Evolutionary conservation across 192 early-diverging fungal species (phyloP).

Genomic region (Podila minutissima): DNA sequence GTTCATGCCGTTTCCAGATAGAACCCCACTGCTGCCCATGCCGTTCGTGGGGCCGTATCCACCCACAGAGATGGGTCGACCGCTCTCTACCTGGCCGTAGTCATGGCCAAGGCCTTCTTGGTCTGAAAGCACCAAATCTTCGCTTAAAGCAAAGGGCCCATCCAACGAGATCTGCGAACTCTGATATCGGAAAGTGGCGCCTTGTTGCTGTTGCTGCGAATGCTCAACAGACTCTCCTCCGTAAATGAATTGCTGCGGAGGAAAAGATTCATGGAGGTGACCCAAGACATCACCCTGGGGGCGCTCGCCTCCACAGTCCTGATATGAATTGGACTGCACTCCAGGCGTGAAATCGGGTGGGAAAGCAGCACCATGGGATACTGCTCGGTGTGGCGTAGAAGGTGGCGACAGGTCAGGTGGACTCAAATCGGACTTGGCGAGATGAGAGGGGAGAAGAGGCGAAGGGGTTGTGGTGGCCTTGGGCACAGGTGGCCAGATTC

Average conservation of each 20-base stretch:
- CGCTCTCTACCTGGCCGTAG: too few relatives aligned
- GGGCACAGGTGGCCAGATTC: neutral
- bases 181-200: neutral
- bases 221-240: neutral
- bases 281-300: constrained; percentile 1
- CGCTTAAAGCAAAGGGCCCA: too few relatives aligned
- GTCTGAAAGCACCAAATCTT: neutral
- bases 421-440: neutral
- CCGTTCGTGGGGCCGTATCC: neutral
- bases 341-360: constrained; percentile 31
- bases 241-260: neutral
- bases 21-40: neutral
- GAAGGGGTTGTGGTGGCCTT: neutral
- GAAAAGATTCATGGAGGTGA: neutral
- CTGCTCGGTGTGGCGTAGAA: neutral
- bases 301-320: constrained; percentile 16
- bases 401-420: neutral
- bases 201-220: neutral
- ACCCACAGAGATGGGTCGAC: neutral
- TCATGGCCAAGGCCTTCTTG: neutral
- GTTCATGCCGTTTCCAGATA: neutral
- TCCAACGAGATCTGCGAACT: neutral
- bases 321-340: constrained; percentile 22
- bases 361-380: constrained; percentile 14
- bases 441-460: too few relatives aligned